phyloP scores from a whole-genome alignment of 2,329 filamentous ascomycete genomes.

The Aureobasidium pullulans region DNA sequence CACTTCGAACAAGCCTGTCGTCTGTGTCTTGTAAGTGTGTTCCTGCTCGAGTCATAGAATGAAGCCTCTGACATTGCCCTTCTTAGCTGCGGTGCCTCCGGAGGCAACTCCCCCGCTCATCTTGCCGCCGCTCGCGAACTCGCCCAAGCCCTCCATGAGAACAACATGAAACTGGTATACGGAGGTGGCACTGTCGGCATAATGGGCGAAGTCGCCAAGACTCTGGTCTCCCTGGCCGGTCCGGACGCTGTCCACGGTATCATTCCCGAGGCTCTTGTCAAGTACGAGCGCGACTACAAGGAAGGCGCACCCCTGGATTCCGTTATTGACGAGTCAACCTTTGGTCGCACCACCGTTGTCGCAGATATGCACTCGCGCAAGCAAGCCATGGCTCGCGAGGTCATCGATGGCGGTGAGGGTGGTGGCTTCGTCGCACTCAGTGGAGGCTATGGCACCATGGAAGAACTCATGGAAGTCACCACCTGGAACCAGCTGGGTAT shows the following conservation, averaged over 20 bases:
- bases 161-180: slow-evolving; percentile 81
- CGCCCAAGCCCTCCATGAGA: slow-evolving; percentile 63
- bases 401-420: slow-evolving; percentile 72
- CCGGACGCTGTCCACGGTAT: slow-evolving; percentile 82
- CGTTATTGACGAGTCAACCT: slow-evolving; percentile 58
- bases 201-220: slow-evolving; percentile 89
- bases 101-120: slow-evolving; percentile 66
- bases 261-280: slow-evolving; percentile 78
- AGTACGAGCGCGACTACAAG: slow-evolving; percentile 61
- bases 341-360: slow-evolving; percentile 81
- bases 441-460: slow-evolving; percentile 89
- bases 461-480: slow-evolving; percentile 85
- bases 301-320: slow-evolving; percentile 37
- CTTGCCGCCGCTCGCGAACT: slow-evolving; percentile 71
- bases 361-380: slow-evolving; percentile 96
- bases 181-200: slow-evolving; percentile 90
- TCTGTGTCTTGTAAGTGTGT: slow-evolving; percentile 72
- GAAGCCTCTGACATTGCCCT: slow-evolving; percentile 18
- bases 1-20: slow-evolving; percentile 49
- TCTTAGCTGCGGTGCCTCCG: slow-evolving; percentile 68
- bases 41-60: neutral
- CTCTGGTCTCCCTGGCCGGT: slow-evolving; percentile 74
- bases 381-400: slow-evolving; percentile 83
- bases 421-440: slow-evolving; percentile 82
- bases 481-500: slow-evolving; percentile 96